A percentile compares a stretch with the other conserved stretches of the same genome.
These are phyloP conservation scores for Fonsecaea monophora DNA, from an alignment of 2,329 filamentous ascomycete genomes.

Conservation along the genomic window DNA sequence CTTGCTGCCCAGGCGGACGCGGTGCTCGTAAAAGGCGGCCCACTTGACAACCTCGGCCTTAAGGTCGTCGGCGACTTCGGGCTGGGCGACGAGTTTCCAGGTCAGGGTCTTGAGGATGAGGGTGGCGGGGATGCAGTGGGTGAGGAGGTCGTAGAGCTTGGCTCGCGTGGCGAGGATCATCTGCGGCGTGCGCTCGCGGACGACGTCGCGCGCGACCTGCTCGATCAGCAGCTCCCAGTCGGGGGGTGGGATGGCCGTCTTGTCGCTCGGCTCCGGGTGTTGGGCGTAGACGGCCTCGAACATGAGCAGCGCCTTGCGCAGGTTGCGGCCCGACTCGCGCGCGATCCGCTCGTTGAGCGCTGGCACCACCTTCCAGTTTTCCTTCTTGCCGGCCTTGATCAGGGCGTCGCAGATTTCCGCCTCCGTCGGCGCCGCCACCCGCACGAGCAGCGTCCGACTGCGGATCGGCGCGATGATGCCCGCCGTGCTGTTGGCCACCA, in stretches of 20 bases:
- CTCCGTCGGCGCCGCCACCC: slow-evolving; percentile 87
- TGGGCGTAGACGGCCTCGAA: slow-evolving; percentile 96
- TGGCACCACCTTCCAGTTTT: slow-evolving; percentile 79
- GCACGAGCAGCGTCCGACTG: slow-evolving; percentile 85
- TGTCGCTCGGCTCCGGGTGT: slow-evolving; percentile 69
- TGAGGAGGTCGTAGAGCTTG: slow-evolving; percentile 95
- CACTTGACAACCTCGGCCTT: slow-evolving; percentile 94
- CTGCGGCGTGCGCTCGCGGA: slow-evolving; percentile 89
- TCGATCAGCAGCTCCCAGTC: slow-evolving; percentile 95
- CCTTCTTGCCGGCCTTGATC: slow-evolving; percentile 72
- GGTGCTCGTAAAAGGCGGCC: slow-evolving; percentile 97
- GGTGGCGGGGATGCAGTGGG: slow-evolving; percentile 94
- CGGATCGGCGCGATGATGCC: slow-evolving; percentile 99
- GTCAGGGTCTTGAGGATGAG: slow-evolving; percentile 93
- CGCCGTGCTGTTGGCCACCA: slow-evolving; percentile 93
- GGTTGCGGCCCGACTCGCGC: slow-evolving; percentile 85
- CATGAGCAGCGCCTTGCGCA: slow-evolving; percentile 91
- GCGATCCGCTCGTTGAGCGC: slow-evolving; percentile 85
- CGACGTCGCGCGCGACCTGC: slow-evolving; percentile 89
- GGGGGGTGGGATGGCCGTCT: slow-evolving; percentile 87
- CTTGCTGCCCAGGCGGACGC: slow-evolving; percentile 88
- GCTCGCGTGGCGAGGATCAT: slow-evolving; percentile 86
- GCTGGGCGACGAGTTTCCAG: slow-evolving; percentile 80
- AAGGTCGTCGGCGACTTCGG: slow-evolving; percentile 79
- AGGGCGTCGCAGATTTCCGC: slow-evolving; percentile 83